Evolutionary conservation across 163 green algal species (phyloP).

Genomic region (Scenedesmus sp.): DNA sequence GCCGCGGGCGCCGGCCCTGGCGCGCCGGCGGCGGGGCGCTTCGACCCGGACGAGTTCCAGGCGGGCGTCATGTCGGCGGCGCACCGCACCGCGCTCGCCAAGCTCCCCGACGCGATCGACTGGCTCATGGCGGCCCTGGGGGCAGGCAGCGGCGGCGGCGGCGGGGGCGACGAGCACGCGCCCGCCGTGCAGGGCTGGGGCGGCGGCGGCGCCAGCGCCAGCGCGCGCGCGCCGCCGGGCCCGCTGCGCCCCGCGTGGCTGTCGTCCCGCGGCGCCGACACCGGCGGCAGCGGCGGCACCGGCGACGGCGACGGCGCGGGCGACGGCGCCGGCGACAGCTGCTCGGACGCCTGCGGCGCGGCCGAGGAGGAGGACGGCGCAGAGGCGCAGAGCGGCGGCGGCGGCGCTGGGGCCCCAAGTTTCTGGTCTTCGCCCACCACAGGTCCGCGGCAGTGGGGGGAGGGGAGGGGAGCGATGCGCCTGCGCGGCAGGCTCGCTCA

Average conservation of each 20-base stretch:
- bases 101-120: constrained; percentile 81
- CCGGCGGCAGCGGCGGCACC: constrained; percentile 3
- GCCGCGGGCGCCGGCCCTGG: too few species aligned
- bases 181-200: neutral
- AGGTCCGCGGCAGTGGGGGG: constrained; percentile 51
- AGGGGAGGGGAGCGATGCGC: too few species aligned
- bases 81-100: constrained; percentile 81
- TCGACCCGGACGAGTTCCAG: too few species aligned
- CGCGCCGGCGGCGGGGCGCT: too few species aligned
- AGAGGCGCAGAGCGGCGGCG: constrained; percentile 2
- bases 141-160: neutral
- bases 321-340: neutral
- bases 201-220: neutral
- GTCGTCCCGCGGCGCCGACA: constrained; percentile 8
- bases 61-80: constrained; percentile 15
- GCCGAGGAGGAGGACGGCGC: constrained; percentile 2
- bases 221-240: neutral
- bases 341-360: neutral
- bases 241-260: constrained; percentile 18
- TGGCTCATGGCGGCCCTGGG: constrained; percentile 81
- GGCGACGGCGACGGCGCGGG: neutral
- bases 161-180: neutral
- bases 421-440: constrained; percentile 98
- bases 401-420: constrained; percentile 67
- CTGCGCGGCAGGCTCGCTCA: constrained; percentile 5